Percentiles rank a stretch among this genome's conserved stretches.
These are phyloP conservation scores for Geotrichum bryndzae DNA, from an alignment of 1,139 yeast species.

Conservation along the genomic window DNA sequence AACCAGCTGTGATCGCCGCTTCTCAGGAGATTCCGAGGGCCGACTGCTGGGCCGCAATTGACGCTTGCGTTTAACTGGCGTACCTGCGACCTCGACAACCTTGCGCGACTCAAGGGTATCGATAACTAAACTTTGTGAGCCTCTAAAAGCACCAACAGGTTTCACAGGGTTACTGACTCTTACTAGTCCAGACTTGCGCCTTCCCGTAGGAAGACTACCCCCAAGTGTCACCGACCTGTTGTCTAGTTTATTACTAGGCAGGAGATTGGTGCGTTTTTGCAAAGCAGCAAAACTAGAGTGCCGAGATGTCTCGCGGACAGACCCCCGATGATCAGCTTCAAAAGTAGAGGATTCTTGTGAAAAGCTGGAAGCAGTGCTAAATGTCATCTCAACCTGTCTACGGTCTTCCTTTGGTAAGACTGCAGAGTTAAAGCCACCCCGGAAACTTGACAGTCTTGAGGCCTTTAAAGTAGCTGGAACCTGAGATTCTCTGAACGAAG, in stretches of 20 bases:
- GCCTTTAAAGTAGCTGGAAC: neutral
- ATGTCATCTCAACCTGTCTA: slow-evolving; percentile 14
- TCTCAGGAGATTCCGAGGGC: neutral
- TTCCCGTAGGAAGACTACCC: neutral
- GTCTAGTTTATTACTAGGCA: neutral
- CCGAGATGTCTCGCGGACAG: neutral
- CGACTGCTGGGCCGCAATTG: neutral
- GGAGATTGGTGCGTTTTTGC: neutral
- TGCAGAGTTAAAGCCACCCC: slow-evolving; percentile 10
- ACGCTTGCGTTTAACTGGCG: slow-evolving; percentile 14
- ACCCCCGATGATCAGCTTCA: neutral
- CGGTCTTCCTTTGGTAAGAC: slow-evolving; percentile 9
- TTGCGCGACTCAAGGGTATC: neutral
- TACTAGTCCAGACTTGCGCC: neutral
- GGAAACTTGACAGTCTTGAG: neutral
- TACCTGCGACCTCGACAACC: slow-evolving; percentile 6
- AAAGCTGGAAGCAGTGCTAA: neutral
- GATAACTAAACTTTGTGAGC: neutral
- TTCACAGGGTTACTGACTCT: neutral
- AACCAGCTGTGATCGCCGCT: neutral
- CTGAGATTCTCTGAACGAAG: slow-evolving; percentile 5
- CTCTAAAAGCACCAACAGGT: neutral
- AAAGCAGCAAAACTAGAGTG: neutral
- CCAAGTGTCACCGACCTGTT: neutral
- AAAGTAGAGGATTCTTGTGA: neutral